Evolutionary conservation across 495 filamentous ascomycete genomes (phyloP).

Genomic region (Platismatia glauca): DNA sequence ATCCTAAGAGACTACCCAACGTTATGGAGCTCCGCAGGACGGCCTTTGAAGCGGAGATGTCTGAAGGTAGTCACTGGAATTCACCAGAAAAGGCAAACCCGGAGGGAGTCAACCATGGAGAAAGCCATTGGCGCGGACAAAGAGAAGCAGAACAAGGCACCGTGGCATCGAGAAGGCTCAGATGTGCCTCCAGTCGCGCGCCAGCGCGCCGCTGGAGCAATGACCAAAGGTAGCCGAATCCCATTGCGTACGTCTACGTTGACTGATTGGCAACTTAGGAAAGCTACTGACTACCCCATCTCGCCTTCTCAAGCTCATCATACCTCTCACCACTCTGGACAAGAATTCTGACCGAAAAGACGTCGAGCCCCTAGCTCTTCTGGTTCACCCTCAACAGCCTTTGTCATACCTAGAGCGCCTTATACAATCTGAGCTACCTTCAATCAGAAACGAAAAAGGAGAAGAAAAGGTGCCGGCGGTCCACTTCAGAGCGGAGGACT

Average conservation of each 20-base stretch:
- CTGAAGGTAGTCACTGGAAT: neutral
- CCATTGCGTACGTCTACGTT: neutral
- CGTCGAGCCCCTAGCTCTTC: constrained; percentile 74
- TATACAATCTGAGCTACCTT: constrained; percentile 80
- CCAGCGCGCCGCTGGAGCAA: constrained; percentile 39
- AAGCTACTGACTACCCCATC: constrained; percentile 88
- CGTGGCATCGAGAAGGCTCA: constrained; percentile 63
- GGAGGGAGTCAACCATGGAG: constrained; percentile 34
- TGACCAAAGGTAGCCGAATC: constrained; percentile 50
- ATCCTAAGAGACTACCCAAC: neutral
- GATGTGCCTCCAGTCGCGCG: constrained; percentile 47
- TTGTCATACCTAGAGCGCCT: constrained; percentile 86
- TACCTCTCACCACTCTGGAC: constrained; percentile 61
- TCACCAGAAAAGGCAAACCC: constrained; percentile 3
- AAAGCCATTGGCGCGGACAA: constrained; percentile 37
- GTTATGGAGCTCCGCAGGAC: neutral
- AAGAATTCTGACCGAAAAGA: constrained; percentile 50
- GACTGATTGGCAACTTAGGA: constrained; percentile 38
- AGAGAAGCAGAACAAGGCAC: constrained; percentile 43
- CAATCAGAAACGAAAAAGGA: constrained; percentile 45
- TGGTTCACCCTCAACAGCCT: constrained; percentile 88
- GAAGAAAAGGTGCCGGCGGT: constrained; percentile 61
- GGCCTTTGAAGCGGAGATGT: neutral
- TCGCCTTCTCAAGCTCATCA: constrained; percentile 76
- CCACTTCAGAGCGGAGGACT: constrained; percentile 72